These are phyloP conservation scores for Anethum foeniculum DNA, from an alignment of 140 eudicot genomes.

Conservation along the genomic window DNA sequence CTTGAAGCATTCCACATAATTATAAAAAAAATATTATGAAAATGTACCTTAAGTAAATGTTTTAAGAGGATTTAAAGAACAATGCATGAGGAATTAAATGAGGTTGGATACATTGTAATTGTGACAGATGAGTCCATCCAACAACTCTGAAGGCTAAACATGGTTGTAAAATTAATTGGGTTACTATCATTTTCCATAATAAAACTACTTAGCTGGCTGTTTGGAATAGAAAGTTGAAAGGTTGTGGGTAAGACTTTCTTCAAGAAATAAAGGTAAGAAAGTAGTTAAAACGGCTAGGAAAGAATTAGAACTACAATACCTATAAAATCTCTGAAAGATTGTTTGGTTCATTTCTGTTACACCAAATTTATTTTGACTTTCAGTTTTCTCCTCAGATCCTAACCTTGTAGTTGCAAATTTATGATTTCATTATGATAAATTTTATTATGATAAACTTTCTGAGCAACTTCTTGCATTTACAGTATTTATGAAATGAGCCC, in stretches of 20 bases:
- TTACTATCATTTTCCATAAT: background rate
- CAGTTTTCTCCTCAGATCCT: background rate
- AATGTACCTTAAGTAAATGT: background rate
- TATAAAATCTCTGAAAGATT: background rate
- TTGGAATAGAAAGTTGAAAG: background rate
- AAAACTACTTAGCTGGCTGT: slow-evolving; percentile 5
- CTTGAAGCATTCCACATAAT: slow-evolving; percentile 11
- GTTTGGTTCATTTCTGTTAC: slow-evolving; percentile 3
- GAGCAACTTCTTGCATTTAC: too few species aligned
- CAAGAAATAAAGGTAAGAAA: background rate
- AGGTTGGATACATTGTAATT: background rate
- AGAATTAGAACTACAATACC: background rate
- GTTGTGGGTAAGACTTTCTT: background rate
- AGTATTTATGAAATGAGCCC: too few species aligned
- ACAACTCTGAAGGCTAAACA: slow-evolving; percentile 15
- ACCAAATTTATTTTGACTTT: slow-evolving; percentile 6
- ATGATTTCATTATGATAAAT: too few species aligned
- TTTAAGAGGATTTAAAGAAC: background rate
- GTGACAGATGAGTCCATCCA: slow-evolving; percentile 7
- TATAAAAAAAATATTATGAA: background rate
- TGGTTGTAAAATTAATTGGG: slow-evolving; percentile 13
- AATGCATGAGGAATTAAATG: background rate
- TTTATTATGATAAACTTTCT: too few species aligned
- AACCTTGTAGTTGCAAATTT: background rate
- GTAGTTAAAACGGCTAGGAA: slow-evolving; percentile 9